A percentile compares a stretch with the other conserved stretches of the same genome.
Conservation (phyloP, 805 yeast genomes). For the Zygoascus biomembranicola region DNA sequence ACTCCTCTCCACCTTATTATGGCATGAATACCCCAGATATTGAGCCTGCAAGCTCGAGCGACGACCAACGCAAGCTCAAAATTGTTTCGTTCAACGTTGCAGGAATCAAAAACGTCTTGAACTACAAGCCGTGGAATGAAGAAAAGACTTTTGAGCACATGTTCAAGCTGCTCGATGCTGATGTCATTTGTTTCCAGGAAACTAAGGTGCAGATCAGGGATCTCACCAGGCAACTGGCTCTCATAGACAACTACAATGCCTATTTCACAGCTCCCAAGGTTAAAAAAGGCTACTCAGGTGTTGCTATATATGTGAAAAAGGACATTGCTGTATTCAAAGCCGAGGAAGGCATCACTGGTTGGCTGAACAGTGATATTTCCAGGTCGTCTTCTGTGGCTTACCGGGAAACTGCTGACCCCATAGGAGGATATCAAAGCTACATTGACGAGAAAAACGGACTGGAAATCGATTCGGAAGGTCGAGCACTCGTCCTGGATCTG, state of each 20-base stretch:
- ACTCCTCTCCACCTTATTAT: neutral
- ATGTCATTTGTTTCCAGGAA: slow-evolving; percentile 82
- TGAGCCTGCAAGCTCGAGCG: neutral
- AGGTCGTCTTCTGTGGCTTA: slow-evolving; percentile 16
- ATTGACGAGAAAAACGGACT: slow-evolving; percentile 33
- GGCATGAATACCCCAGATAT: neutral
- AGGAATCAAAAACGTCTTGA: slow-evolving; percentile 70
- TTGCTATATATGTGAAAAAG: slow-evolving; percentile 62
- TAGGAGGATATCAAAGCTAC: slow-evolving; percentile 63
- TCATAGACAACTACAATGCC: slow-evolving; percentile 48
- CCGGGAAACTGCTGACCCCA: slow-evolving; percentile 27
- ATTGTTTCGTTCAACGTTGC: slow-evolving; percentile 74
- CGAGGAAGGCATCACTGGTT: slow-evolving; percentile 90
- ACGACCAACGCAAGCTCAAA: slow-evolving; percentile 23
- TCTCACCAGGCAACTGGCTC: slow-evolving; percentile 40
- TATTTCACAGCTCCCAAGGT: slow-evolving; percentile 60
- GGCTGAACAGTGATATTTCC: slow-evolving; percentile 23
- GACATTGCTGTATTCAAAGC: slow-evolving; percentile 55
- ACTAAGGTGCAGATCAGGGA: slow-evolving; percentile 55
- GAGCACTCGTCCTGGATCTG: slow-evolving; percentile 70
- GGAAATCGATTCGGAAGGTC: slow-evolving; percentile 72
- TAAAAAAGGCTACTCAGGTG: slow-evolving; percentile 88
- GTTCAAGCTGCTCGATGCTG: slow-evolving; percentile 53
- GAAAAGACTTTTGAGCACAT: slow-evolving; percentile 32
- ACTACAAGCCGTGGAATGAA: slow-evolving; percentile 78